Evolutionary conservation across 2,329 filamentous ascomycete genomes (phyloP).

Genomic region (Aspergillus fumigatiaffinis): DNA sequence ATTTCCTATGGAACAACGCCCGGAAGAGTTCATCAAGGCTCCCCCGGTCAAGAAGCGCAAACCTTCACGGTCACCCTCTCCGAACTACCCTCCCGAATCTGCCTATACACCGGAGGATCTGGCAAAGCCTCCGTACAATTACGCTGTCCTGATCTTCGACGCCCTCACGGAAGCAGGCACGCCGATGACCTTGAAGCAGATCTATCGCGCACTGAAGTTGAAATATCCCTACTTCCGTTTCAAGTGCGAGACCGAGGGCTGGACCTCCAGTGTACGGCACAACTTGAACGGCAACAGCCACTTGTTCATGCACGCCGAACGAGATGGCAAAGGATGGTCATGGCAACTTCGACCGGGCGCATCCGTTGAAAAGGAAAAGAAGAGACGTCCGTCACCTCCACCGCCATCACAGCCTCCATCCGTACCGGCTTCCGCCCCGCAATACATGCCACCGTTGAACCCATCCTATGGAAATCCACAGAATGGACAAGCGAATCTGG

Average conservation of each 20-base stretch:
- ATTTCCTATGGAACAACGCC: constrained; percentile 33
- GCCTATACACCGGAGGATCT: constrained; percentile 61
- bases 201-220: constrained; percentile 61
- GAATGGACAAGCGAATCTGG: constrained; percentile 26
- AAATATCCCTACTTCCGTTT: constrained; percentile 60
- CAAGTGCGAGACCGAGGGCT: constrained; percentile 61
- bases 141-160: constrained; percentile 62
- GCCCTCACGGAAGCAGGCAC: constrained; percentile 55
- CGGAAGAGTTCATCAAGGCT: constrained; percentile 41
- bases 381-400: constrained; percentile 46
- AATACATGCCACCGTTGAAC: constrained; percentile 34
- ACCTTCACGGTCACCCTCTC: constrained; percentile 56
- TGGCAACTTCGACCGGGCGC: constrained; percentile 59
- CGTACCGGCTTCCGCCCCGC: constrained; percentile 24
- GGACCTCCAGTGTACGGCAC: constrained; percentile 65
- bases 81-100: constrained; percentile 56
- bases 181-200: constrained; percentile 62
- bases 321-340: constrained; percentile 60
- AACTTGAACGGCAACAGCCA: constrained; percentile 57
- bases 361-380: constrained; percentile 57
- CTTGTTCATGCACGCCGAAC: constrained; percentile 58
- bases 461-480: constrained; percentile 29
- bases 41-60: constrained; percentile 49
- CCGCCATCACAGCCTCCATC: constrained; percentile 30
- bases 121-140: constrained; percentile 59